Percentiles rank a stretch among this genome's conserved stretches.
Conservation (phyloP, 2,329 filamentous ascomycete species). For the Fusarium poae region DNA sequence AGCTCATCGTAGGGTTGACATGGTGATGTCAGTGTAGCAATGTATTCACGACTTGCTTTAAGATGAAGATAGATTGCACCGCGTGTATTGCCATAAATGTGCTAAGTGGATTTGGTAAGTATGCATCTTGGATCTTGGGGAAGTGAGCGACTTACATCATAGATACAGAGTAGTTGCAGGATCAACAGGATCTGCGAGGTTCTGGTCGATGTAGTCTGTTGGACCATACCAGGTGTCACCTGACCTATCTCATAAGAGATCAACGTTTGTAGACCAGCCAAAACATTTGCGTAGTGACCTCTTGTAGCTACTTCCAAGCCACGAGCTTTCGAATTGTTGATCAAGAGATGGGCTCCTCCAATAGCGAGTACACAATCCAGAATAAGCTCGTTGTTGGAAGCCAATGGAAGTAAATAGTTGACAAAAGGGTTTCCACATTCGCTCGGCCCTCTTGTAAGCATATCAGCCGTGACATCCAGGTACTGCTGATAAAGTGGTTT, state of each 20-base stretch:
- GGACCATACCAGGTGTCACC: fast-evolving
- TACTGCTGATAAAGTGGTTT: slow-evolving; percentile 25
- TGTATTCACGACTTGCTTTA: slow-evolving; percentile 9
- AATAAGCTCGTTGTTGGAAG: neutral
- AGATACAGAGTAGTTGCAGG: slow-evolving; percentile 8
- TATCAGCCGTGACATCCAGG: slow-evolving; percentile 5
- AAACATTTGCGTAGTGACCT: slow-evolving; percentile 6
- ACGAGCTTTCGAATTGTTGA: neutral
- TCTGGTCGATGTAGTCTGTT: neutral
- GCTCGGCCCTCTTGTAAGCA: slow-evolving; percentile 11
- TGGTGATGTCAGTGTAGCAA: neutral
- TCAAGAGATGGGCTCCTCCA: slow-evolving; percentile 5
- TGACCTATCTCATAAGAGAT: neutral
- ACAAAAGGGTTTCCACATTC: slow-evolving; percentile 20
- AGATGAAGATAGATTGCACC: slow-evolving; percentile 6
- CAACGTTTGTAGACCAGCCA: neutral
- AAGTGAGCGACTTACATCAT: neutral
- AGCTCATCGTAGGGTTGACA: neutral
- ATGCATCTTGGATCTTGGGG: fast-evolving
- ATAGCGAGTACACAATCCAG: slow-evolving; percentile 22
- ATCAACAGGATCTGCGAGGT: slow-evolving; percentile 5
- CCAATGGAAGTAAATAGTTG: slow-evolving; percentile 16
- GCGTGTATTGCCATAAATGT: neutral
- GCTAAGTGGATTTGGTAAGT: neutral
- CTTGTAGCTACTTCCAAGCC: slow-evolving; percentile 9